A percentile compares a stretch with the other conserved stretches of the same genome.
These are phyloP conservation scores for Rosa chinensis DNA, from an alignment of 306 rosid species.

Conservation along the genomic window DNA sequence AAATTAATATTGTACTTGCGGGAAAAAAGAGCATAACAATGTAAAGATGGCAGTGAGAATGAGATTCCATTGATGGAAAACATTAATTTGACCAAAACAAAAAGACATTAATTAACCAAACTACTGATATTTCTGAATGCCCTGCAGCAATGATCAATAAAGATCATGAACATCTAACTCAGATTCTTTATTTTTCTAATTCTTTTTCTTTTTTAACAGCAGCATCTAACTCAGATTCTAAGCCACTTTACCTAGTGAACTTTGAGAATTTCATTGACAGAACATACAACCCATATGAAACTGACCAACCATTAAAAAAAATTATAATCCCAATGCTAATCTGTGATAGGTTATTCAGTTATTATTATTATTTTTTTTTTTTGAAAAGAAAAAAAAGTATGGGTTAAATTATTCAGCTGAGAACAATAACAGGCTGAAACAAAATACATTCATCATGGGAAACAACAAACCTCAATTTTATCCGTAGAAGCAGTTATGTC, in stretches of 20 bases:
- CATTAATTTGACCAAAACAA: background rate
- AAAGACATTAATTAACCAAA: background rate
- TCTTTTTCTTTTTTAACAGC: no score
- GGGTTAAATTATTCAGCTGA: background rate
- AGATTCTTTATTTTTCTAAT: background rate
- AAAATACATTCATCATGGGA: background rate
- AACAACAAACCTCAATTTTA: slow-evolving; percentile 73
- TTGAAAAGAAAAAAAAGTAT: background rate
- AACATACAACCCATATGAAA: background rate
- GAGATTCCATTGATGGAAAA: background rate
- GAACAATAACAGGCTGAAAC: background rate
- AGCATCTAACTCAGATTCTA: background rate
- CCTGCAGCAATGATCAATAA: background rate
- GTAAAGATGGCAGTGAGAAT: background rate
- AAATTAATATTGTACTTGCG: background rate
- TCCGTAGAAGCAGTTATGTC: slow-evolving; percentile 97
- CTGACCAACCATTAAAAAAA: background rate
- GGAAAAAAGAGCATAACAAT: background rate
- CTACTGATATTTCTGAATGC: background rate
- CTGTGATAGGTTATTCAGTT: background rate
- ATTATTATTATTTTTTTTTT: background rate
- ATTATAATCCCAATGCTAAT: background rate
- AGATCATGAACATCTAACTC: background rate
- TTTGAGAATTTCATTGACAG: background rate
- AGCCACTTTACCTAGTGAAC: background rate